phyloP scores from a whole-genome alignment of 352 stramenopile genomes.

The Globisporangium splendens region DNA sequence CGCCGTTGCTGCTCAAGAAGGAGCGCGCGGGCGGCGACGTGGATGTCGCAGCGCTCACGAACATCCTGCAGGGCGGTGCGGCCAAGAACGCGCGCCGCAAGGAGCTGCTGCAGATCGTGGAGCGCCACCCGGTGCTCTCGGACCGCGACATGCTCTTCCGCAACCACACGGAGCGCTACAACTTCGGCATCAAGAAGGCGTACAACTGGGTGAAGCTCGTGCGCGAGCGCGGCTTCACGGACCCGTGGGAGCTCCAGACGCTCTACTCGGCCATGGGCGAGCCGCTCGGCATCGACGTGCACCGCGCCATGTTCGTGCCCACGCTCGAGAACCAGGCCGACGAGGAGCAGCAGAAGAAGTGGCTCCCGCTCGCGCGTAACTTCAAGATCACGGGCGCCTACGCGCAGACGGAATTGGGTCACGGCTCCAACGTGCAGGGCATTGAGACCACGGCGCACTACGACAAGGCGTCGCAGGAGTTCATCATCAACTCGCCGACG shows the following conservation, averaged over 20 bases:
- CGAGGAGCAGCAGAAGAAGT: constrained; percentile 53
- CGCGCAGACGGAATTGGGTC: constrained; percentile 94
- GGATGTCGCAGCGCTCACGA: constrained; percentile 1
- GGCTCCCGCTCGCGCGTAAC: constrained; percentile 55
- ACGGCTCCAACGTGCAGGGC: constrained; percentile 90
- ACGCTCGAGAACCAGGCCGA: constrained; percentile 66
- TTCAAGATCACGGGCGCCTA: constrained; percentile 90
- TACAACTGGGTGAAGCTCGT: constrained; percentile 37
- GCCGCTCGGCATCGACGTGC: constrained; percentile 41
- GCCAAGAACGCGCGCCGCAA: constrained; percentile 12
- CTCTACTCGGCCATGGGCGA: constrained; percentile 45
- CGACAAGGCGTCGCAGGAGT: constrained; percentile 87
- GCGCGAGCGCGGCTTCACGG: constrained; percentile 24
- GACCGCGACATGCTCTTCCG: constrained; percentile 39
- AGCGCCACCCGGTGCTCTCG: constrained; percentile 34
- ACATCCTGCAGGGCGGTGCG: constrained; percentile 12
- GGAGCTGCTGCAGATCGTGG: constrained; percentile 13
- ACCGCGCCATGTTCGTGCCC: constrained; percentile 59
- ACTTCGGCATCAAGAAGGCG: constrained; percentile 26
- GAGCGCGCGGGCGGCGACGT: constrained; percentile 19
- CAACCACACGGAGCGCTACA: constrained; percentile 38
- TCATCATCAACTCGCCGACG: constrained; percentile 93
- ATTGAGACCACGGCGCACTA: constrained; percentile 93
- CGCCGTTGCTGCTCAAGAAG: no score
- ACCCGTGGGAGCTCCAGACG: constrained; percentile 29